A percentile compares a stretch with the other conserved stretches of the same genome.
Evolutionary conservation across 2,329 filamentous ascomycete species (phyloP).

Genomic region (Fusarium sp.): DNA sequence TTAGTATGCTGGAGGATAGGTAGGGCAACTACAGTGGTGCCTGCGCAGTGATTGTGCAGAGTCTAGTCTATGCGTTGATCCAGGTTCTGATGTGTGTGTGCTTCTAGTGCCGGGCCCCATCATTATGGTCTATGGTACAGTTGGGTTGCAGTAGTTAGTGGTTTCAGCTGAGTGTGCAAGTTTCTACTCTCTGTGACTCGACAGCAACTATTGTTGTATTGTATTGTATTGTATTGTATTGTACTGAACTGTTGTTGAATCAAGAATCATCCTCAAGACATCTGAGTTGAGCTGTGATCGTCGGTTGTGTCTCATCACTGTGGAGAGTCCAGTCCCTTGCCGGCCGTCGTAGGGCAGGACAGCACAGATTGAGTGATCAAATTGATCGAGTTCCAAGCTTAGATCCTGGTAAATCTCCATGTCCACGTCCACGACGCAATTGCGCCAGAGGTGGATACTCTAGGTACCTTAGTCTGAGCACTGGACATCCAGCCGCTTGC

Average conservation of each 20-base stretch:
- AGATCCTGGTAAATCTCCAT: slow-evolving; percentile 34
- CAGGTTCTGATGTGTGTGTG: slow-evolving; percentile 10
- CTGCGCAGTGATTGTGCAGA: neutral
- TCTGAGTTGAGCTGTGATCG: slow-evolving; percentile 24
- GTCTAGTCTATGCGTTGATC: neutral
- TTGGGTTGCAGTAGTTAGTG: slow-evolving; percentile 35
- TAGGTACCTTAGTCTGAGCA: neutral
- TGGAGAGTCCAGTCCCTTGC: slow-evolving; percentile 27
- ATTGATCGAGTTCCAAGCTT: slow-evolving; percentile 36
- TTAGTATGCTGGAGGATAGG: neutral
- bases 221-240: neutral
- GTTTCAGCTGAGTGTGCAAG: slow-evolving; percentile 33
- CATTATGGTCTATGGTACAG: slow-evolving; percentile 16
- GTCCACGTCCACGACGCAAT: slow-evolving; percentile 23
- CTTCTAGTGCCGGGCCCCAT: slow-evolving; percentile 7
- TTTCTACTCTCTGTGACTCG: slow-evolving; percentile 2
- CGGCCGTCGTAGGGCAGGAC: slow-evolving; percentile 26
- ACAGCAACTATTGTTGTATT: neutral
- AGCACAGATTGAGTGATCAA: slow-evolving; percentile 24
- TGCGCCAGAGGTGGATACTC: slow-evolving; percentile 12
- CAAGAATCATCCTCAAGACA: neutral
- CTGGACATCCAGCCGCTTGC: slow-evolving; percentile 21
- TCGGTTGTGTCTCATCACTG: slow-evolving; percentile 29
- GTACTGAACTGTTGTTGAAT: neutral
- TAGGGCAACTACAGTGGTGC: neutral